Conservation (phyloP, 2,329 filamentous ascomycete species). For the Neonectria magnoliae region DNA sequence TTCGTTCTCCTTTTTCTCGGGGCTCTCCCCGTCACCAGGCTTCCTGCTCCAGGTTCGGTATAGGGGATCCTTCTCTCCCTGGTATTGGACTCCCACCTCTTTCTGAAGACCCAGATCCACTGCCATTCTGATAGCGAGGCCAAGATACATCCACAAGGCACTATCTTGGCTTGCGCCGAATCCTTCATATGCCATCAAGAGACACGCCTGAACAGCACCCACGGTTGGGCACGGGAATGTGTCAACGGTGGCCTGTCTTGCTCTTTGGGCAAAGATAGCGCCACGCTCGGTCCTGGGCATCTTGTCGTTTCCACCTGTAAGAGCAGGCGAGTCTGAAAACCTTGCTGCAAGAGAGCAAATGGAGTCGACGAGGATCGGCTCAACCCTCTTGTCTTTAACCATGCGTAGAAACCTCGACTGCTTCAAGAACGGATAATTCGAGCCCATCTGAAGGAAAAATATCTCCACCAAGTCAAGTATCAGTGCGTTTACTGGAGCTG, state of each 20-base stretch:
- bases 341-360: constrained; percentile 84
- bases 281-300: constrained; percentile 74
- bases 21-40: constrained; percentile 45
- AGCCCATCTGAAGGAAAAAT: constrained; percentile 85
- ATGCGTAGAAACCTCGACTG: constrained; percentile 77
- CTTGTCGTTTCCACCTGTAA: constrained; percentile 59
- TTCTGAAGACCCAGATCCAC: constrained; percentile 85
- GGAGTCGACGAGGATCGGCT: constrained; percentile 86
- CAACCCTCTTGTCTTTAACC: constrained; percentile 81
- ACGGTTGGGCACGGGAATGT: constrained; percentile 85
- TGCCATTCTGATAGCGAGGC: constrained; percentile 85
- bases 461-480: constrained; percentile 81
- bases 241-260: constrained; percentile 84
- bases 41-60: constrained; percentile 57
- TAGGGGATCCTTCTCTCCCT: constrained; percentile 63
- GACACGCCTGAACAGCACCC: constrained; percentile 83
- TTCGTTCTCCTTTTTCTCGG: constrained; percentile 56
- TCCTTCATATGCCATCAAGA: constrained; percentile 87
- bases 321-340: constrained; percentile 72
- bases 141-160: constrained; percentile 93
- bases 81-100: constrained; percentile 75
- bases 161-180: constrained; percentile 91
- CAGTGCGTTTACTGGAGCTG: constrained; percentile 75
- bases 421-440: constrained; percentile 85
- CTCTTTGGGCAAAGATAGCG: constrained; percentile 80